These are phyloP conservation scores for Diplodia sapinea DNA, from an alignment of 2,329 filamentous ascomycete genomes.

Conservation along the genomic window DNA sequence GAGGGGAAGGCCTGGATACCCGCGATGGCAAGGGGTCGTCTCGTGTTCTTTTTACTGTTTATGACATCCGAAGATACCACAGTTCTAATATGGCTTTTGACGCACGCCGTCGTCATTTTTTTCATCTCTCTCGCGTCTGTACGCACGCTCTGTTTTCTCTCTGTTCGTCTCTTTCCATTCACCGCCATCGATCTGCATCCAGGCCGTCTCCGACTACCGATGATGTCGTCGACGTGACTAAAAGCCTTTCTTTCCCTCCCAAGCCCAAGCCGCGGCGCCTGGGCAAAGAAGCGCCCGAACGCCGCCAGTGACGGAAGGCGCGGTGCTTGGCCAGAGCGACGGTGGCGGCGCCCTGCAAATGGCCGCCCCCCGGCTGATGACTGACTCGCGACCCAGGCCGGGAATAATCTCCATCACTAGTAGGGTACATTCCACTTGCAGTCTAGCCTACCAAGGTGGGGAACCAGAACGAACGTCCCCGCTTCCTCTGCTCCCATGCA, in stretches of 20 bases:
- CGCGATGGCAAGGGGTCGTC: background rate
- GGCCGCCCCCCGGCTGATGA: background rate
- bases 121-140: background rate
- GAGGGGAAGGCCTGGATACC: background rate
- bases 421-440: background rate
- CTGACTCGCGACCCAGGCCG: background rate
- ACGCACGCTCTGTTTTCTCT: background rate
- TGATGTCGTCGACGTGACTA: constrained; percentile 11
- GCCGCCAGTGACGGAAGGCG: constrained; percentile 19
- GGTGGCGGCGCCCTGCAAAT: background rate
- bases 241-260: constrained; percentile 10
- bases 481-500: background rate
- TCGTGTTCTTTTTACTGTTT: constrained; percentile 4
- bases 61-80: constrained; percentile 20
- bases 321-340: constrained; percentile 11
- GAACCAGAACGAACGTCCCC: background rate
- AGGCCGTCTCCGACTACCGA: background rate
- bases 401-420: background rate
- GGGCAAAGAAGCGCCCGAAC: background rate
- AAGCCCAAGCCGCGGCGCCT: constrained; percentile 1
- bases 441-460: background rate
- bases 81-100: constrained; percentile 7
- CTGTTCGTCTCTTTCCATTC: background rate
- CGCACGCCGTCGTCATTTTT: background rate
- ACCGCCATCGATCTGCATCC: background rate